Conservation (phyloP, 805 yeast genomes). For the Yarrowia divulgata region DNA sequence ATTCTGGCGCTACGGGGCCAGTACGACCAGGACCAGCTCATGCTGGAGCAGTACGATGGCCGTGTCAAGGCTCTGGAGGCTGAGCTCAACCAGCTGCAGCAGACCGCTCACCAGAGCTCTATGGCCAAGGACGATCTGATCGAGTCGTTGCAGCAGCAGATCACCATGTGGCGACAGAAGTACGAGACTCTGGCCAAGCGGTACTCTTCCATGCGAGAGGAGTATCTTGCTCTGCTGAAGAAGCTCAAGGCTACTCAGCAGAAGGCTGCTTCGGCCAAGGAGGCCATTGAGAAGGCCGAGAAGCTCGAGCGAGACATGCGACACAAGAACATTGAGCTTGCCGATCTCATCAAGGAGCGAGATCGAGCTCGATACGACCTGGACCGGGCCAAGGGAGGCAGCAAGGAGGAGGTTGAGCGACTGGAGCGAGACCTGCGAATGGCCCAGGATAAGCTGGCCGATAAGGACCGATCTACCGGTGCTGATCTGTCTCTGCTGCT, state of each 20-base stretch:
- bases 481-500: conserved; percentile 66
- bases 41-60: conserved; percentile 86
- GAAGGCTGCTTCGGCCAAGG: conserved; percentile 88
- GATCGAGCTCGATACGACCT: conserved; percentile 86
- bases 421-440: conserved; percentile 70
- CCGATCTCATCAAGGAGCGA: conserved; percentile 86
- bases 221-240: conserved; percentile 78
- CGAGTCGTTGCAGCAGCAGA: conserved; percentile 72
- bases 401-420: conserved; percentile 68
- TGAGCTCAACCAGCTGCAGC: conserved; percentile 67
- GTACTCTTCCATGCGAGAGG: conserved; percentile 90
- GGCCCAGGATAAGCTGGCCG: conserved; percentile 63
- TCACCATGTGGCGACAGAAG: conserved; percentile 78
- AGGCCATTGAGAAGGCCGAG: conserved; percentile 83
- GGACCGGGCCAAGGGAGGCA: conserved; percentile 70
- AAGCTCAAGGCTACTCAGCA: conserved; percentile 83
- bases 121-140: conserved; percentile 79
- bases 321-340: conserved; percentile 84
- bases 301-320: conserved; percentile 81
- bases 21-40: conserved; percentile 81
- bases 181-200: conserved; percentile 89
- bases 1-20: conserved; percentile 76
- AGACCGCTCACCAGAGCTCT: conserved; percentile 73
- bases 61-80: conserved; percentile 81
- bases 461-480: conserved; percentile 67